A percentile compares a stretch with the other conserved stretches of the same genome.
These are phyloP conservation scores for Backusella sp. DNA, from an alignment of 192 early-diverging fungal species.

Conservation along the genomic window DNA sequence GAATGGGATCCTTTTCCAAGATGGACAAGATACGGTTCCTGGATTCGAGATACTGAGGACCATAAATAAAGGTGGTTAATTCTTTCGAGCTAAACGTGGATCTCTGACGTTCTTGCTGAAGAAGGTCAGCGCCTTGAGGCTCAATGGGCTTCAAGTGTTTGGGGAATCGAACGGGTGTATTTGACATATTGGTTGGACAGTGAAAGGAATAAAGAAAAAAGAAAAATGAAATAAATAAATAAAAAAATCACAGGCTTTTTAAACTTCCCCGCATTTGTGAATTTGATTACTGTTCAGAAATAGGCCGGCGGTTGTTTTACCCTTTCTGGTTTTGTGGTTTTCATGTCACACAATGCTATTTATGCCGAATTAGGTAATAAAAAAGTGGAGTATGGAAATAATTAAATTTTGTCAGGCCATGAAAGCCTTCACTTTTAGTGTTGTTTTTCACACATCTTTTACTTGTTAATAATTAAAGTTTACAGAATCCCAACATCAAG, in stretches of 20 bases:
- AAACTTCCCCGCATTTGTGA: conserved; percentile 8
- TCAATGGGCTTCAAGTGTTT: conserved; percentile 30
- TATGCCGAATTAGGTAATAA: neutral
- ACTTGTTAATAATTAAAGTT: too few relatives aligned
- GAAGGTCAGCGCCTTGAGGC: conserved; percentile 47
- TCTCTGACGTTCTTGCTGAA: conserved; percentile 65
- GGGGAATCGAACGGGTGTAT: conserved; percentile 34
- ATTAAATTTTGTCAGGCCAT: neutral
- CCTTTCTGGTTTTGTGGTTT: neutral
- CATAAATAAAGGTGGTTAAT: conserved; percentile 63
- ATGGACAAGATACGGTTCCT: conserved; percentile 53
- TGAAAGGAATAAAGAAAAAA: neutral
- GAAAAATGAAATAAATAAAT: neutral
- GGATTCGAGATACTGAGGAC: conserved; percentile 52
- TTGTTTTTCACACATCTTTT: neutral
- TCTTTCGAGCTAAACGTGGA: conserved; percentile 63
- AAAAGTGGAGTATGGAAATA: neutral
- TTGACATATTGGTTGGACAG: neutral
- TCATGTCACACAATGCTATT: neutral
- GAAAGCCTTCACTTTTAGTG: neutral
- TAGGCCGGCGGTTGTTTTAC: neutral
- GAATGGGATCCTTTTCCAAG: conserved; percentile 62
- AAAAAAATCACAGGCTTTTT: conserved; percentile 5
- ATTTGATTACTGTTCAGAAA: neutral
- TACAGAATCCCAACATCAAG: too few relatives aligned